These are phyloP conservation scores for Zygoascus bituminiphila DNA, from an alignment of 805 yeast genomes.

Conservation along the genomic window DNA sequence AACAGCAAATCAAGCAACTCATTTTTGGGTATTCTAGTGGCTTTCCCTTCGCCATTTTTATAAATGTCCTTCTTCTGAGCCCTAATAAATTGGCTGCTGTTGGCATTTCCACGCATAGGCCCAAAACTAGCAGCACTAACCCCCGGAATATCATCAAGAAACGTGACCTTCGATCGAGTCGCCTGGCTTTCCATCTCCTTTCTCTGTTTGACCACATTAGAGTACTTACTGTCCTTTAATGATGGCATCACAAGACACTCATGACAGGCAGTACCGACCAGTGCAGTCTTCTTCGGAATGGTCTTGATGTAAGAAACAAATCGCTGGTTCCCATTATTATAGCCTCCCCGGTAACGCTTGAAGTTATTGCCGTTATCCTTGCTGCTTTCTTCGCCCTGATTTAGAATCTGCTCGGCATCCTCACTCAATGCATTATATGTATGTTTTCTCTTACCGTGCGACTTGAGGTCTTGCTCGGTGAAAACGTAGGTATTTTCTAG, in stretches of 20 bases:
- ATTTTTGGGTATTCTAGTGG: conserved; percentile 88
- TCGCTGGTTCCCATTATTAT: conserved; percentile 25
- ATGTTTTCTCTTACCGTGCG: conserved; percentile 30
- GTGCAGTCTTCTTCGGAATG: conserved; percentile 77
- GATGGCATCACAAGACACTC: conserved; percentile 87
- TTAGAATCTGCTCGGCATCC: background rate
- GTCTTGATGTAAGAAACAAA: conserved; percentile 78
- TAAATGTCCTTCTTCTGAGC: conserved; percentile 27
- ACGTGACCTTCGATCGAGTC: conserved; percentile 56
- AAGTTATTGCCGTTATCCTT: background rate
- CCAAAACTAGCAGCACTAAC: conserved; percentile 82
- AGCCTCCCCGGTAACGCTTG: background rate
- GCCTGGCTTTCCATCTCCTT: conserved; percentile 34
- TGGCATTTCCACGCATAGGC: conserved; percentile 58
- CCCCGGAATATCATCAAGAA: conserved; percentile 76
- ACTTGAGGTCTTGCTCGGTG: conserved; percentile 65
- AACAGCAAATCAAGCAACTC: conserved; percentile 83
- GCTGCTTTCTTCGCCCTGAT: conserved; percentile 2
- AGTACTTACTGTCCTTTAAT: conserved; percentile 60
- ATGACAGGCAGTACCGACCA: conserved; percentile 82
- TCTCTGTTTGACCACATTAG: conserved; percentile 51
- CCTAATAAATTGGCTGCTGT: conserved; percentile 60
- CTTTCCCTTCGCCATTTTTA: conserved; percentile 62
- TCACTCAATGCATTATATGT: conserved; percentile 4
- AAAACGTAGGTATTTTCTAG: conserved; percentile 83